These are phyloP conservation scores for Alternaria ventricosa DNA, from an alignment of 2,329 filamentous ascomycete species.

Conservation along the genomic window DNA sequence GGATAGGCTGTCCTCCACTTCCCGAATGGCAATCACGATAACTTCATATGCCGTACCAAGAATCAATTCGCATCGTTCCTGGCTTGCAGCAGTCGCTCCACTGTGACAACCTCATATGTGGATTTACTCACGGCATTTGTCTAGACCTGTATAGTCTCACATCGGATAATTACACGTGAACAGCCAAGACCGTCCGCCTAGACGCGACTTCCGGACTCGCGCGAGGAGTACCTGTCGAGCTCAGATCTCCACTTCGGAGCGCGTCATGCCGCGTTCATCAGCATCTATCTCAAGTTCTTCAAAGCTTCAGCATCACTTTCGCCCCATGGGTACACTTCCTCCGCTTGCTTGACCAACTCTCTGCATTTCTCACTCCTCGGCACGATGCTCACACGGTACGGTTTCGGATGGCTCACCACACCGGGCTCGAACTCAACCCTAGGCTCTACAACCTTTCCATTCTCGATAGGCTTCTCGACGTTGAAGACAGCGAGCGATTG, in stretches of 20 bases:
- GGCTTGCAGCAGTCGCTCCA: background rate
- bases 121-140: too few species aligned
- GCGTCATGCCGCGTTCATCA: background rate
- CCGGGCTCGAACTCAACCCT: constrained; percentile 47
- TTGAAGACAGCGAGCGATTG: constrained; percentile 58
- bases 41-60: background rate
- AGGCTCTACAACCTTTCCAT: constrained; percentile 49
- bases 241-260: background rate
- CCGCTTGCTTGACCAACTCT: constrained; percentile 42
- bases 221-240: background rate
- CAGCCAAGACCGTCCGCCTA: background rate
- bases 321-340: constrained; percentile 49
- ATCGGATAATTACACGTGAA: background rate
- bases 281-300: constrained; percentile 4
- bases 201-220: background rate
- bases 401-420: constrained; percentile 49
- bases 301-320: constrained; percentile 47
- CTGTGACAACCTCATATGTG: too few species aligned
- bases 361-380: constrained; percentile 45
- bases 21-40: background rate
- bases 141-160: too few species aligned
- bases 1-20: background rate
- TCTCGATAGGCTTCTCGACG: constrained; percentile 47
- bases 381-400: constrained; percentile 44
- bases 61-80: background rate